These are phyloP conservation scores for Ascomycota sp. DNA, from an alignment of 2,329 filamentous ascomycete genomes.

Conservation along the genomic window DNA sequence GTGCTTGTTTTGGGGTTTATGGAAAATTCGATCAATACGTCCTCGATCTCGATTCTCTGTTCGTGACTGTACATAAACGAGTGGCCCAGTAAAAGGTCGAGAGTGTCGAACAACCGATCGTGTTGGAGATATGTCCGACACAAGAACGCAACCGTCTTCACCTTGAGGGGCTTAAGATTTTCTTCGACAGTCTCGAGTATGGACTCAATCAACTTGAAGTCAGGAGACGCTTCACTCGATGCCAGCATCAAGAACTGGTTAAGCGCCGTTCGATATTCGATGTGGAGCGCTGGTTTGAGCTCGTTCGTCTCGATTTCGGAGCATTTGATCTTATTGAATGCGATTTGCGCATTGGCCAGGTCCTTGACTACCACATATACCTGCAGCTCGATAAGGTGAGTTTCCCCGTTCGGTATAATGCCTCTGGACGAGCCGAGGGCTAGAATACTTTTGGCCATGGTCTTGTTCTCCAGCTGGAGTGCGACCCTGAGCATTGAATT, in stretches of 20 bases:
- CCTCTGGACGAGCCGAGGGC: constrained; percentile 42
- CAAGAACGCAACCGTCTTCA: constrained; percentile 55
- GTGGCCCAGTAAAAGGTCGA: constrained; percentile 63
- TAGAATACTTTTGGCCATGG: constrained; percentile 55
- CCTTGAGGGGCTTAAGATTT: constrained; percentile 45
- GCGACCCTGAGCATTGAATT: constrained; percentile 59
- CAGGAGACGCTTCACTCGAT: constrained; percentile 35
- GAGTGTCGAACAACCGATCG: constrained; percentile 59
- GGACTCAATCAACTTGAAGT: constrained; percentile 52
- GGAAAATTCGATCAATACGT: constrained; percentile 48
- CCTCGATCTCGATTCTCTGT: constrained; percentile 46
- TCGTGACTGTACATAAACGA: constrained; percentile 47
- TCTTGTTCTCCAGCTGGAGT: constrained; percentile 45
- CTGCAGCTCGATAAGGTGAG: constrained; percentile 54
- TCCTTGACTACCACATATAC: constrained; percentile 57
- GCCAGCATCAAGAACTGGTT: constrained; percentile 56
- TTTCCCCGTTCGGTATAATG: constrained; percentile 46
- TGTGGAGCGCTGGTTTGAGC: constrained; percentile 19
- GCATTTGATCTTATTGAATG: constrained; percentile 30
- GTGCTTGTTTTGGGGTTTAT: constrained; percentile 40
- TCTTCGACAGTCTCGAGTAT: constrained; percentile 55
- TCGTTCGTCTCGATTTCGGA: constrained; percentile 19
- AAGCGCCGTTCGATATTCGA: constrained; percentile 38
- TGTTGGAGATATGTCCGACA: constrained; percentile 53
- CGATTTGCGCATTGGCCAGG: constrained; percentile 44